phyloP scores from a whole-genome alignment of 176 grass and related monocot species.

The Phoenix dactylifera region DNA sequence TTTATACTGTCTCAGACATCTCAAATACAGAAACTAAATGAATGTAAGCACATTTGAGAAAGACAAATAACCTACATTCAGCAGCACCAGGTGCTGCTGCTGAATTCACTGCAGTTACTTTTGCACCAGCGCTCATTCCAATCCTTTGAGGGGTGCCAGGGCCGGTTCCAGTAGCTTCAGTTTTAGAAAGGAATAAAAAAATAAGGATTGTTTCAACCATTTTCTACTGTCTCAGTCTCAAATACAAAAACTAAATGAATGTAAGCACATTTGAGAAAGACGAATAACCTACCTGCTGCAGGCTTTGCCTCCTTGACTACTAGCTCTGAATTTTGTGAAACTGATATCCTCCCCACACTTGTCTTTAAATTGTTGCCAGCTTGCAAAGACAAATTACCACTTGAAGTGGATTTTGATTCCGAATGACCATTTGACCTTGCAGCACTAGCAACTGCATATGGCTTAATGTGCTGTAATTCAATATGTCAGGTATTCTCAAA shows the following conservation, averaged over 20 bases:
- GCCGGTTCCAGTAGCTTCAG: constrained; percentile 43
- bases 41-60: no score
- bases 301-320: constrained; percentile 61
- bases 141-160: constrained; percentile 66
- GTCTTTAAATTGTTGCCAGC: constrained; percentile 56
- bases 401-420: constrained; percentile 38
- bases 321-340: constrained; percentile 78
- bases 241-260: constrained; percentile 10
- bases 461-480: constrained; percentile 69
- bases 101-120: constrained; percentile 41
- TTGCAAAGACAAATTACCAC: constrained; percentile 49
- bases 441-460: constrained; percentile 49
- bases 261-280: constrained; percentile 17
- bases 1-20: constrained; percentile 20
- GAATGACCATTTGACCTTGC: constrained; percentile 55
- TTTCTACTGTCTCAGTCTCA: constrained; percentile 22
- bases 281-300: constrained; percentile 42
- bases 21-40: constrained; percentile 9
- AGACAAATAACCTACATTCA: no score
- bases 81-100: constrained; percentile 30
- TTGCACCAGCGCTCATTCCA: constrained; percentile 40
- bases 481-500: no score
- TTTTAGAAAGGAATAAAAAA: constrained; percentile 32
- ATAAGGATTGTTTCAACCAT: constrained; percentile 8
- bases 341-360: constrained; percentile 55